These are phyloP conservation scores for Pichia heedii DNA, from an alignment of 805 yeast genomes.

Conservation along the genomic window DNA sequence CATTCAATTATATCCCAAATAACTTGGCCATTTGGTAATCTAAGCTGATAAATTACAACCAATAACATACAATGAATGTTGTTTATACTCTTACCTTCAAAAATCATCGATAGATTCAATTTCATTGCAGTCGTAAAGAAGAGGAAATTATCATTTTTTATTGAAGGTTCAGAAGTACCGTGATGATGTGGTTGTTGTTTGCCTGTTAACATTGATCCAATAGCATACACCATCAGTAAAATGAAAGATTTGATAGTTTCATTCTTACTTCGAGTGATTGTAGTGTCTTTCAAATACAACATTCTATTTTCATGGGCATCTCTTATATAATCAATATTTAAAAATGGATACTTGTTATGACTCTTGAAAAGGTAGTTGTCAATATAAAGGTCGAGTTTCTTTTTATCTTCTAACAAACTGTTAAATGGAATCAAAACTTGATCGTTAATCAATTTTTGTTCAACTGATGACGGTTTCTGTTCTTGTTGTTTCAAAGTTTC, in stretches of 20 bases:
- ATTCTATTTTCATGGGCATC: slow-evolving; percentile 7
- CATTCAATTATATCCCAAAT: slow-evolving; percentile 16
- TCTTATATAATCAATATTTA: slow-evolving; percentile 2
- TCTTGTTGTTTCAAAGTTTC: not conserved
- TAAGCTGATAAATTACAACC: slow-evolving; percentile 10
- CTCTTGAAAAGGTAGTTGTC: slow-evolving; percentile 3
- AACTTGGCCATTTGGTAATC: slow-evolving; percentile 12
- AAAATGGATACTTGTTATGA: slow-evolving; percentile 11
- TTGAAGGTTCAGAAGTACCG: not conserved
- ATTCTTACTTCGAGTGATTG: not conserved
- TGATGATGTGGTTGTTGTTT: not conserved
- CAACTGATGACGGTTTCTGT: not conserved
- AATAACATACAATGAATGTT: slow-evolving; percentile 9
- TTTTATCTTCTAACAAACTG: slow-evolving; percentile 1
- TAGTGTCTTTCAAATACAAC: not conserved
- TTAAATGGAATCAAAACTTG: not conserved
- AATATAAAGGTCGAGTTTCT: slow-evolving; percentile 1
- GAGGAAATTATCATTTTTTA: slow-evolving; percentile 3
- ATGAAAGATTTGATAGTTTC: slow-evolving; percentile 7
- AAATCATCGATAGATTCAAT: slow-evolving; percentile 3
- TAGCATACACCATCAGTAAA: slow-evolving; percentile 10
- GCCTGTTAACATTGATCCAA: slow-evolving; percentile 7
- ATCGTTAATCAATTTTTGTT: not conserved
- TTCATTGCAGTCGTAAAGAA: slow-evolving; percentile 7
- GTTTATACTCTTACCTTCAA: slow-evolving; percentile 5